A percentile compares a stretch with the other conserved stretches of the same genome.
Evolutionary conservation across 352 stramenopile genomes (phyloP).

Genomic region (Thraustochytrium sp.): DNA sequence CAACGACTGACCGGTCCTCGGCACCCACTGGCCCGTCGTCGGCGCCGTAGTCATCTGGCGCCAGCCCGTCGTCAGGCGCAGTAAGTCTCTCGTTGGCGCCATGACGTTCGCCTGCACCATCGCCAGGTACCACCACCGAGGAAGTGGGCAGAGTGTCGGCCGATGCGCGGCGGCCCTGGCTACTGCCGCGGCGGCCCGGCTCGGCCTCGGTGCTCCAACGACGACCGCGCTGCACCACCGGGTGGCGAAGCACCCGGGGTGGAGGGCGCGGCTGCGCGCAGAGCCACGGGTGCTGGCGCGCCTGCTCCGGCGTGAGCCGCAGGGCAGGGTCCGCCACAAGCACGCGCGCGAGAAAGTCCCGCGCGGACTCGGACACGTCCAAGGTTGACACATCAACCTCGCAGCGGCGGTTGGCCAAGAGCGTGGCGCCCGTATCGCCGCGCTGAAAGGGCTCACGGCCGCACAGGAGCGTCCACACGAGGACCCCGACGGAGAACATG

Average conservation of each 20-base stretch:
- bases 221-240: too few species aligned
- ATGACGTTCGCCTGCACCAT: too few species aligned
- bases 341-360: constrained; percentile 85
- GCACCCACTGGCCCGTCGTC: not conserved
- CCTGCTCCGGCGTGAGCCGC: constrained; percentile 56
- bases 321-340: constrained; percentile 76
- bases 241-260: too few species aligned
- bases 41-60: too few species aligned
- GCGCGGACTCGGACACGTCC: constrained; percentile 75
- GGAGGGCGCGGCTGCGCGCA: not conserved
- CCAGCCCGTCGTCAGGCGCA: too few species aligned
- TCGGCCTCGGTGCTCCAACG: too few species aligned
- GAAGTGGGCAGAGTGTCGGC: too few species aligned
- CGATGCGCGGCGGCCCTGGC: too few species aligned
- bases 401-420: constrained; percentile 53
- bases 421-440: constrained; percentile 81
- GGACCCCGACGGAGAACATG: constrained; percentile 89
- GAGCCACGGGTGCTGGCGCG: constrained; percentile 73
- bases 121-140: too few species aligned
- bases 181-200: too few species aligned
- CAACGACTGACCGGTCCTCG: not conserved
- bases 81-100: too few species aligned
- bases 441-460: constrained; percentile 81
- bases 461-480: constrained; percentile 84
- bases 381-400: constrained; percentile 81